Percentiles rank a stretch among this genome's conserved stretches.
phyloP scores from a whole-genome alignment of 129 eudicot genomes.

The Apium graveolens region DNA sequence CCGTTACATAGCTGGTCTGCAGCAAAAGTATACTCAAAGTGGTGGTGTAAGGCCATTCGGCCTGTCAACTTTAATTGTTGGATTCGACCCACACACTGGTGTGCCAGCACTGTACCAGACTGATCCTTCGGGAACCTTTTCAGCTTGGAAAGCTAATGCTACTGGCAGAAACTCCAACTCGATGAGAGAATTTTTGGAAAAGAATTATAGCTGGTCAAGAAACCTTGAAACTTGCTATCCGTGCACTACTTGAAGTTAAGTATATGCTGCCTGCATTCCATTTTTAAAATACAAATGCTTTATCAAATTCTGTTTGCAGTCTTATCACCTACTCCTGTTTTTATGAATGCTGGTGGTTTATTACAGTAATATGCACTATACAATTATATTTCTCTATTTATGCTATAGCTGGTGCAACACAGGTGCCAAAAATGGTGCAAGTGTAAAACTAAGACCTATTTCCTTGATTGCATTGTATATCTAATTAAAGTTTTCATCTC shows the following conservation, averaged over 20 bases:
- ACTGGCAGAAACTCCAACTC: constrained; percentile 93
- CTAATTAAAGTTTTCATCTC: not conserved
- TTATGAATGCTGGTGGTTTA: not conserved
- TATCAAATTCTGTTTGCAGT: too few relatives aligned
- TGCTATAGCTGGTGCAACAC: not conserved
- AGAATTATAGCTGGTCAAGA: constrained; percentile 89
- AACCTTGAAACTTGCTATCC: constrained; percentile 69
- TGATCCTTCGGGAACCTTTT: constrained; percentile 90
- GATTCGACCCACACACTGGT: constrained; percentile 76
- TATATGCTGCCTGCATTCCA: too few relatives aligned
- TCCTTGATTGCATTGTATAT: not conserved
- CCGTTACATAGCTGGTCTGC: constrained; percentile 91
- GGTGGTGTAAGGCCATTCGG: constrained; percentile 97
- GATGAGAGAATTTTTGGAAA: constrained; percentile 70
- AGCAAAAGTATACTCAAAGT: constrained; percentile 91
- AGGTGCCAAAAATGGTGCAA: not conserved
- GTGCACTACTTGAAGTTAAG: constrained; percentile 83
- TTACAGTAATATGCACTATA: not conserved
- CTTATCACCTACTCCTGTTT: not conserved
- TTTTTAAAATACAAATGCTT: too few relatives aligned
- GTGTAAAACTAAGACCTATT: not conserved
- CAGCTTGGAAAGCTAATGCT: constrained; percentile 96
- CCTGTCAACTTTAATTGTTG: constrained; percentile 80
- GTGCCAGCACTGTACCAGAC: constrained; percentile 84
- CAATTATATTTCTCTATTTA: not conserved